Evolutionary conservation across 805 yeast genomes (phyloP).

Genomic region (Barnettozyma pratensis): DNA sequence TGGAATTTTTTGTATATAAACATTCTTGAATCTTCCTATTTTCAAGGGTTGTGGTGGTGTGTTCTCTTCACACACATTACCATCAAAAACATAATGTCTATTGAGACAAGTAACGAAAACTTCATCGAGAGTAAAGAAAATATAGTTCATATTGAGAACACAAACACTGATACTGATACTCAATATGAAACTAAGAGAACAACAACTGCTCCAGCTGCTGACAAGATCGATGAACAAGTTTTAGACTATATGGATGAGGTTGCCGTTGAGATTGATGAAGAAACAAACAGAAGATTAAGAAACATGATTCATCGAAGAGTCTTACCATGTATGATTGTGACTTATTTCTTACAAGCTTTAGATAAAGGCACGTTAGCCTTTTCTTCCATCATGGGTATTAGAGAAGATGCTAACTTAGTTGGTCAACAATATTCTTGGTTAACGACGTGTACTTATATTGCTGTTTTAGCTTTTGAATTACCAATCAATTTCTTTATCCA

Average conservation of each 20-base stretch:
- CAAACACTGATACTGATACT: background rate
- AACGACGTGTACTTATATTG: constrained; percentile 11
- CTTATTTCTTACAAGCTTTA: constrained; percentile 36
- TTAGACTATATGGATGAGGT: constrained; percentile 15
- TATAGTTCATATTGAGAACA: constrained; percentile 1
- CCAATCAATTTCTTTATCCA: constrained; percentile 35
- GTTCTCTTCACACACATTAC: no score
- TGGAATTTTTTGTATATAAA: no score
- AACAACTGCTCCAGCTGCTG: background rate
- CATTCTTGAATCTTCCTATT: no score
- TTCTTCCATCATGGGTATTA: constrained; percentile 40
- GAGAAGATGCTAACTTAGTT: constrained; percentile 34
- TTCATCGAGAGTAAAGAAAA: constrained; percentile 8
- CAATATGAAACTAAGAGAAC: background rate
- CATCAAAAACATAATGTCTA: no score
- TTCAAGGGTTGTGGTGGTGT: no score
- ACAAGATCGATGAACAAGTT: constrained; percentile 5
- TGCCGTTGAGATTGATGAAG: constrained; percentile 26
- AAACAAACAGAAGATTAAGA: constrained; percentile 29
- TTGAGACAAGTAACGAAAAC: background rate
- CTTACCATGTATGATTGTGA: constrained; percentile 24
- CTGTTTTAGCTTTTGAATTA: constrained; percentile 8
- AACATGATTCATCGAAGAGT: constrained; percentile 45
- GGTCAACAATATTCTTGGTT: constrained; percentile 33
- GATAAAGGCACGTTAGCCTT: constrained; percentile 37